Evolutionary conservation across 1,139 yeast genomes (phyloP).

Genomic region (Diutina neorugosa): DNA sequence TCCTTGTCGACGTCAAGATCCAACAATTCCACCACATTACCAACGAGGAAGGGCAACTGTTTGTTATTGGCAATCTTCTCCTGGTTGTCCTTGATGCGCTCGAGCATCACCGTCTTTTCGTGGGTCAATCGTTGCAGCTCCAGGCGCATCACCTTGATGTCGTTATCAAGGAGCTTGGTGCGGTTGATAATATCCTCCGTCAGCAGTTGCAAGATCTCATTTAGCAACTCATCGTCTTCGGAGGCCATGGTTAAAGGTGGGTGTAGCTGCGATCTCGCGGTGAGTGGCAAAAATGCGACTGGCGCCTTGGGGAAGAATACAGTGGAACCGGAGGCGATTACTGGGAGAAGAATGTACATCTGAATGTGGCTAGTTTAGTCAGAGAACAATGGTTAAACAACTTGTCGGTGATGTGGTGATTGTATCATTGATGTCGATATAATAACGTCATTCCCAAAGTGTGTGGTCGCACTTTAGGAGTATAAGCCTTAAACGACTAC

Average conservation of each 20-base stretch:
- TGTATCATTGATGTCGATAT: too few relatives aligned
- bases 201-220: constrained; percentile 67
- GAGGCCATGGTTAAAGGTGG: neutral
- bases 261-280: neutral
- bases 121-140: constrained; percentile 85
- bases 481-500: too few relatives aligned
- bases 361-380: too few relatives aligned
- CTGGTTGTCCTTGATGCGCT: constrained; percentile 89
- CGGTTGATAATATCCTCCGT: constrained; percentile 80
- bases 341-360: too few relatives aligned
- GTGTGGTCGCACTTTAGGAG: too few relatives aligned
- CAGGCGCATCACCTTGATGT: constrained; percentile 88
- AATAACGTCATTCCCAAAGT: too few relatives aligned
- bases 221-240: constrained; percentile 47
- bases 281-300: constrained; percentile 3
- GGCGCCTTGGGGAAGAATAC: neutral
- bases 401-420: too few relatives aligned
- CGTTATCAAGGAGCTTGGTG: constrained; percentile 82
- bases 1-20: constrained; percentile 85
- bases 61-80: constrained; percentile 93
- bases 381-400: neutral
- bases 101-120: constrained; percentile 87
- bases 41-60: constrained; percentile 92
- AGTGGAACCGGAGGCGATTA: neutral
- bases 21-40: constrained; percentile 91